These are phyloP conservation scores for Dentipellis sp. DNA, from an alignment of 768 basidiomycete species.

Conservation along the genomic window DNA sequence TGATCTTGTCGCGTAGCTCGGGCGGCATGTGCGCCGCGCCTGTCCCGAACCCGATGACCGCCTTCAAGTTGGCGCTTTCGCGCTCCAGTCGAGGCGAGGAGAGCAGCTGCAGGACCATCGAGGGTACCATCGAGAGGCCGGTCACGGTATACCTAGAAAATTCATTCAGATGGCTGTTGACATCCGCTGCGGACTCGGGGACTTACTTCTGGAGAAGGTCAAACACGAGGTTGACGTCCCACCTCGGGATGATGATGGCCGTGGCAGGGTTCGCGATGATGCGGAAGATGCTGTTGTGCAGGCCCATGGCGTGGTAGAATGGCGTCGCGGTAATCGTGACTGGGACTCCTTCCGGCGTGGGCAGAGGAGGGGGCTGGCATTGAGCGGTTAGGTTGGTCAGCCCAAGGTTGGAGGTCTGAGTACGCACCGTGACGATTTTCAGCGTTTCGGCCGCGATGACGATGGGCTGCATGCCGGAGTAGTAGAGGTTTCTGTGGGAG, in stretches of 20 bases:
- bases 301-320: conserved; percentile 57
- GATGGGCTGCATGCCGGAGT: conserved; percentile 22
- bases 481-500: conserved; percentile 52
- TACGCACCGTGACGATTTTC: conserved; percentile 26
- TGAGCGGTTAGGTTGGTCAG: not conserved
- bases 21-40: not conserved
- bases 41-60: not conserved
- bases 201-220: conserved; percentile 48
- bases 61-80: not conserved
- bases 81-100: not conserved
- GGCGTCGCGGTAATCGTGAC: conserved; percentile 52
- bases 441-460: conserved; percentile 20
- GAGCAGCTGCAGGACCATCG: not conserved
- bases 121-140: not conserved
- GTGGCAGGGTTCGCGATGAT: conserved; percentile 37
- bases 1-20: not conserved
- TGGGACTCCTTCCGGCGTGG: conserved; percentile 36
- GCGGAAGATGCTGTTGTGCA: conserved; percentile 45
- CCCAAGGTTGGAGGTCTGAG: not conserved
- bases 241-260: conserved; percentile 45
- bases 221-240: conserved; percentile 46
- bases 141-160: not conserved
- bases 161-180: not conserved
- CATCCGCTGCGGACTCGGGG: not conserved
- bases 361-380: conserved; percentile 28